phyloP scores from a whole-genome alignment of 106 monocot genomes.

The Acorus calamus region DNA sequence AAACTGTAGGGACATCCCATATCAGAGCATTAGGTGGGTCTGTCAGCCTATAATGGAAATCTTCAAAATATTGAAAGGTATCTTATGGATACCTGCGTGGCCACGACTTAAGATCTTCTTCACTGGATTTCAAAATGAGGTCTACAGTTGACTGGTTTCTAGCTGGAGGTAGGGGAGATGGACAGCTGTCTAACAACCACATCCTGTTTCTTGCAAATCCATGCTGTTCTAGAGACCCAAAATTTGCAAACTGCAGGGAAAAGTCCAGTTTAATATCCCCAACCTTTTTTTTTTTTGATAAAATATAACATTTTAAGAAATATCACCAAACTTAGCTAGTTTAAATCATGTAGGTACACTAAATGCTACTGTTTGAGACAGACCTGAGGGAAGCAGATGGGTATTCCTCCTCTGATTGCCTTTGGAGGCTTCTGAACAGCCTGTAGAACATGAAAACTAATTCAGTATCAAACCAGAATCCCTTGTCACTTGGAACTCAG shows the following conservation, averaged over 20 bases:
- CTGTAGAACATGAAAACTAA: constrained; percentile 13
- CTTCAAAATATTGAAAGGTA: not conserved
- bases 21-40: constrained; percentile 1
- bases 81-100: constrained; percentile 33
- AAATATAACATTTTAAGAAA: no score
- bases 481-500: no score
- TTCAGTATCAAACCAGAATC: no score
- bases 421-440: constrained; percentile 34
- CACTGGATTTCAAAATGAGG: constrained; percentile 45
- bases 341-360: no score
- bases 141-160: constrained; percentile 41
- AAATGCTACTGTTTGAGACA: no score
- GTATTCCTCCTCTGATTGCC: constrained; percentile 39
- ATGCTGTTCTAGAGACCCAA: constrained; percentile 40
- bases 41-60: not conserved
- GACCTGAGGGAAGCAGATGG: constrained; percentile 65
- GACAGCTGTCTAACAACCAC: constrained; percentile 39
- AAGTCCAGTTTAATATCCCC: not conserved
- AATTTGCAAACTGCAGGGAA: constrained; percentile 38
- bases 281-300: no score
- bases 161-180: constrained; percentile 27
- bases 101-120: constrained; percentile 50
- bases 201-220: constrained; percentile 60
- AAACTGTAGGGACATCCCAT: constrained; percentile 35
- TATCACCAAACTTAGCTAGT: no score